These are phyloP conservation scores for Xylaria sp. DNA, from an alignment of 2,329 filamentous ascomycete species.

Conservation along the genomic window DNA sequence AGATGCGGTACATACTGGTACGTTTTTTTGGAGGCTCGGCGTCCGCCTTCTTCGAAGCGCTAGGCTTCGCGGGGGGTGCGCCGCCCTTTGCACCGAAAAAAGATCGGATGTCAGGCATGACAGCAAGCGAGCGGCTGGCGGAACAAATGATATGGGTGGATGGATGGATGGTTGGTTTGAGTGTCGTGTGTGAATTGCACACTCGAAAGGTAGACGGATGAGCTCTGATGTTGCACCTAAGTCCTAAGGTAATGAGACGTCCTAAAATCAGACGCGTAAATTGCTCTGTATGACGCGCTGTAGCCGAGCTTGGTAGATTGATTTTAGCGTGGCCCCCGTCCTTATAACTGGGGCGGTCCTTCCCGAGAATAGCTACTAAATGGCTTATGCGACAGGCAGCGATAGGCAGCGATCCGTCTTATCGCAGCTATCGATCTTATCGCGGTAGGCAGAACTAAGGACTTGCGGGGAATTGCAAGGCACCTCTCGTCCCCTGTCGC, in stretches of 20 bases:
- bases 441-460: constrained; percentile 5
- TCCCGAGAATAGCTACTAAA: no score
- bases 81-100: constrained; percentile 87
- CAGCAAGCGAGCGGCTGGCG: neutral
- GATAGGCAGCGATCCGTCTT: constrained; percentile 2
- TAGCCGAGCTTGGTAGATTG: constrained; percentile 3
- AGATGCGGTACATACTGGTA: constrained; percentile 54
- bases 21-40: constrained; percentile 58
- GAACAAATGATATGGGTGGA: constrained; percentile 1
- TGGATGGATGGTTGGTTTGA: constrained; percentile 5
- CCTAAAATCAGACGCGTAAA: constrained; percentile 35
- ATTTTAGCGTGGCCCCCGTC: constrained; percentile 5
- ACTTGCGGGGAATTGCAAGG: neutral
- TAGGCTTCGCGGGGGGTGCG: constrained; percentile 63
- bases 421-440: constrained; percentile 13
- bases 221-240: constrained; percentile 16
- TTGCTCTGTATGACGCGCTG: constrained; percentile 38
- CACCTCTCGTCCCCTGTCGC: neutral
- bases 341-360: neutral
- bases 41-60: constrained; percentile 59
- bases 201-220: constrained; percentile 10
- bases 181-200: constrained; percentile 10
- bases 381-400: neutral
- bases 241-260: neutral
- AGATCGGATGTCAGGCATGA: constrained; percentile 89